A percentile compares a stretch with the other conserved stretches of the same genome.
Evolutionary conservation across 2,329 filamentous ascomycete species (phyloP).

Genomic region (Exophiala alcalophila): DNA sequence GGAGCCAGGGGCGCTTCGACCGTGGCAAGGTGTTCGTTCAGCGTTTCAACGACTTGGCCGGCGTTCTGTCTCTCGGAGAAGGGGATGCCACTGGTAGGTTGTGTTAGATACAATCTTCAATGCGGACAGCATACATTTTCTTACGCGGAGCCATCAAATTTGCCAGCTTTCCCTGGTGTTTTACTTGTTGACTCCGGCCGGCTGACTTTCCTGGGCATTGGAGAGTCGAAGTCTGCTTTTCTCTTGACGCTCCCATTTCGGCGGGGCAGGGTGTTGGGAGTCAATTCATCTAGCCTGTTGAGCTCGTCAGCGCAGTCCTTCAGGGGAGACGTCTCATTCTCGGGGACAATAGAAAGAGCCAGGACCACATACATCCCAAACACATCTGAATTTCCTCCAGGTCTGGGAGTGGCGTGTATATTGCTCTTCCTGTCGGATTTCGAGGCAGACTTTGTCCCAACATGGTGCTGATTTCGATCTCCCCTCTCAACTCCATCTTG

Average conservation of each 20-base stretch:
- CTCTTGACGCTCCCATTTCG: constrained; percentile 51
- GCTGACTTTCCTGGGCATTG: constrained; percentile 42
- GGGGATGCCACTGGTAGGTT: constrained; percentile 49
- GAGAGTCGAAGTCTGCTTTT: constrained; percentile 51
- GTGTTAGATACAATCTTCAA: constrained; percentile 1
- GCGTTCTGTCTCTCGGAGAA: constrained; percentile 76
- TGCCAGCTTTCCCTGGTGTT: constrained; percentile 14
- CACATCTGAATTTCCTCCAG: constrained; percentile 62
- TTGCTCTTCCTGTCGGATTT: constrained; percentile 61
- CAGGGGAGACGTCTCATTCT: no score
- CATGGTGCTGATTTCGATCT: constrained; percentile 61
- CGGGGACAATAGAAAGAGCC: not conserved
- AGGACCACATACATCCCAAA: constrained; percentile 67
- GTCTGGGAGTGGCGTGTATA: constrained; percentile 58
- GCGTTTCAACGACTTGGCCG: constrained; percentile 76
- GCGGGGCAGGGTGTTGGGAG: constrained; percentile 58
- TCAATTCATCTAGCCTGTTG: constrained; percentile 62
- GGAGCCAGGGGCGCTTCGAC: constrained; percentile 69
- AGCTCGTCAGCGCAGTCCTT: constrained; percentile 17
- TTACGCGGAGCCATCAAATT: constrained; percentile 16
- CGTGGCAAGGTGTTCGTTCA: constrained; percentile 71
- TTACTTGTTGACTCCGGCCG: constrained; percentile 42
- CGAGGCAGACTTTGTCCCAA: constrained; percentile 52
- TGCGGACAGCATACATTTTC: not conserved
- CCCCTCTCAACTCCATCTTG: constrained; percentile 80